phyloP scores from a whole-genome alignment of 1,139 yeast genomes.

The Arxiozyma bovina region DNA sequence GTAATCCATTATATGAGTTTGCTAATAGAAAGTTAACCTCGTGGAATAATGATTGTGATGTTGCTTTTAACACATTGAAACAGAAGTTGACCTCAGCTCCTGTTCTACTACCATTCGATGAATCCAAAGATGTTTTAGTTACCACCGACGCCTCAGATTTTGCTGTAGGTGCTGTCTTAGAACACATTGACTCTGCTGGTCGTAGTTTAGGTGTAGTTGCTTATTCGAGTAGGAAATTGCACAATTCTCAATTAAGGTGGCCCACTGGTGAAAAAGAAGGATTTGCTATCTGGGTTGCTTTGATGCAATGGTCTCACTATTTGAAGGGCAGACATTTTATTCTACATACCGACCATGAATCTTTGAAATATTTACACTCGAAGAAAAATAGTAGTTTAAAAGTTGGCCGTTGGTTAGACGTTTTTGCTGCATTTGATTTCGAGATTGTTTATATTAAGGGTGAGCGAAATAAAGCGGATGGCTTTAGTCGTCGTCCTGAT shows the following conservation, averaged over 20 bases:
- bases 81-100: background rate
- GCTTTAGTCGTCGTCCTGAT: background rate
- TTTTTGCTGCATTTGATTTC: background rate
- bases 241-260: background rate
- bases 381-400: background rate
- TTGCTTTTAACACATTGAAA: background rate
- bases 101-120: background rate
- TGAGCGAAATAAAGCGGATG: background rate
- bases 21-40: background rate
- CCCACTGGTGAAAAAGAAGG: background rate
- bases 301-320: background rate
- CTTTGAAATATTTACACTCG: background rate
- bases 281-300: background rate
- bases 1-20: background rate
- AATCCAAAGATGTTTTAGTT: background rate
- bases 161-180: slow-evolving; percentile 1
- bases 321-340: background rate
- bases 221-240: background rate
- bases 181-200: background rate
- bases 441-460: background rate
- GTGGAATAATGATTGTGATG: background rate
- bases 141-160: background rate
- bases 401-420: background rate
- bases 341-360: background rate
- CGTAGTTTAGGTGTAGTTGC: background rate